Conservation (phyloP, 2,329 filamentous ascomycete genomes). For the Penicillium aurantiogriseum region DNA sequence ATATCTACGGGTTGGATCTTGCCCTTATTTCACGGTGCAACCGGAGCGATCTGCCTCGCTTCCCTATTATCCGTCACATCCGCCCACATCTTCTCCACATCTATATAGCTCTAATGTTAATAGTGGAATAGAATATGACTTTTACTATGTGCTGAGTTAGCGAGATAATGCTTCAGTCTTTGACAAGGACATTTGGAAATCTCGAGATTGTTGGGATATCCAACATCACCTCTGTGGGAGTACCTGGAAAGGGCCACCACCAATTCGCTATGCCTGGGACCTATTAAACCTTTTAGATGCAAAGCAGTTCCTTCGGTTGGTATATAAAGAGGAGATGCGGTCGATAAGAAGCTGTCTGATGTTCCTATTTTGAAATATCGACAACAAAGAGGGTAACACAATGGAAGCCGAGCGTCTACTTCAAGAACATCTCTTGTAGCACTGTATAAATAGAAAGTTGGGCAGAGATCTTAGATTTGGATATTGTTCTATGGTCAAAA, state of each 20-base stretch:
- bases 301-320: too few species aligned
- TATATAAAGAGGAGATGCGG: neutral
- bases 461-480: neutral
- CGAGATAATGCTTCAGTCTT: neutral
- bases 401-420: neutral
- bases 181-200: neutral
- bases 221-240: neutral
- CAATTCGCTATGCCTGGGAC: neutral
- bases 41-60: neutral
- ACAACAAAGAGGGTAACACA: neutral
- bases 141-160: neutral
- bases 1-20: neutral
- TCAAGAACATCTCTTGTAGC: neutral
- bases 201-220: neutral
- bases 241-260: neutral
- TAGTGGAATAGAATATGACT: neutral
- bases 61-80: neutral
- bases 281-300: too few species aligned
- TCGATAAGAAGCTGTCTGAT: too few species aligned
- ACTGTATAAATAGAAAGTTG: neutral
- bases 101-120: too few species aligned
- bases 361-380: neutral
- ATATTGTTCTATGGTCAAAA: neutral
- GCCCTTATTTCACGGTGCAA: neutral
- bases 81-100: neutral